Evolutionary conservation across 768 basidiomycete genomes (phyloP).

Genomic region (Megacollybia marginata): DNA sequence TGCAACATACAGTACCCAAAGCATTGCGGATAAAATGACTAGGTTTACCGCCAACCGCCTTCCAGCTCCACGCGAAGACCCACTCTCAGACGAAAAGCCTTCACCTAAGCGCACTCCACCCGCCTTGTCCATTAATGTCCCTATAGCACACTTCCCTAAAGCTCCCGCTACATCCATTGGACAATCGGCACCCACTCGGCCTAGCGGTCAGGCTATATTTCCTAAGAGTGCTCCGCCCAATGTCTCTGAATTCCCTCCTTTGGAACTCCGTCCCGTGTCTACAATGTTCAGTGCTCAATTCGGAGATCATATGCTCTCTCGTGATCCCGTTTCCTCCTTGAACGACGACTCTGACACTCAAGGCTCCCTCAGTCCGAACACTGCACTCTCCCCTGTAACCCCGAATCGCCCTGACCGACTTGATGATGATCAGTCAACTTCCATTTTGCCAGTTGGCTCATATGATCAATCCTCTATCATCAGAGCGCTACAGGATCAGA

Average conservation of each 20-base stretch:
- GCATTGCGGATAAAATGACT: slow-evolving; percentile 9
- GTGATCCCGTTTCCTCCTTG: slow-evolving; percentile 26
- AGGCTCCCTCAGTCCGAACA: slow-evolving; percentile 37
- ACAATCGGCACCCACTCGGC: slow-evolving; percentile 11
- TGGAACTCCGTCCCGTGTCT: slow-evolving; percentile 71
- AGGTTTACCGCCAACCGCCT: slow-evolving; percentile 29
- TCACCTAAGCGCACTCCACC: slow-evolving; percentile 30
- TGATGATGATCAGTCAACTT: slow-evolving; percentile 24
- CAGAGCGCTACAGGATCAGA: slow-evolving; percentile 53
- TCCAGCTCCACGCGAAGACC: slow-evolving; percentile 35
- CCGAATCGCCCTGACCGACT: slow-evolving; percentile 22
- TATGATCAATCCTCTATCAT: slow-evolving; percentile 41
- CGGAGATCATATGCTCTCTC: slow-evolving; percentile 34
- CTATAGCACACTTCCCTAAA: slow-evolving; percentile 13
- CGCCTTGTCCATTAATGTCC: slow-evolving; percentile 34
- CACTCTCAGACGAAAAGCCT: slow-evolving; percentile 18
- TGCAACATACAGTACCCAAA: slow-evolving; percentile 20
- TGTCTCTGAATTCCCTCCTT: slow-evolving; percentile 52
- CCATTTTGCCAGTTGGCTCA: slow-evolving; percentile 13
- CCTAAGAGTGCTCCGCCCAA: slow-evolving; percentile 64
- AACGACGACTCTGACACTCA: slow-evolving; percentile 43
- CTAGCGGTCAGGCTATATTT: slow-evolving; percentile 8
- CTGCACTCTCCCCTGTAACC: slow-evolving; percentile 40
- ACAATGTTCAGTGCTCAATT: slow-evolving; percentile 70
- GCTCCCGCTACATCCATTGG: slow-evolving; percentile 15